A percentile compares a stretch with the other conserved stretches of the same genome.
phyloP scores from a whole-genome alignment of 805 yeast genomes.

The Phaffomyces opuntiae region DNA sequence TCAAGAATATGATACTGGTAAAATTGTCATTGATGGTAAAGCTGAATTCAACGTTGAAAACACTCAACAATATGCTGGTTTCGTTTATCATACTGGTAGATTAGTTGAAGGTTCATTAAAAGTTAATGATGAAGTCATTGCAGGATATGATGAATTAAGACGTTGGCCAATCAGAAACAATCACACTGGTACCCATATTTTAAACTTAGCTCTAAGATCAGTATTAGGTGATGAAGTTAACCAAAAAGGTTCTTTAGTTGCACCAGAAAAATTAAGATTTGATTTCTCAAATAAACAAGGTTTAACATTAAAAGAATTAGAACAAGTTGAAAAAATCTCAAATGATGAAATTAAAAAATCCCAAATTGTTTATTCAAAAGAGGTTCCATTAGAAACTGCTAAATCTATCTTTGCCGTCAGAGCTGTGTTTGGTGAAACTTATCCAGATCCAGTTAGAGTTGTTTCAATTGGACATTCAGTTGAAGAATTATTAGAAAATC shows the following conservation, averaged over 20 bases:
- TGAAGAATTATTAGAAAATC: constrained; percentile 67
- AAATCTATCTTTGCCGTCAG: constrained; percentile 76
- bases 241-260: constrained; percentile 95
- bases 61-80: constrained; percentile 91
- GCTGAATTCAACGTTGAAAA: constrained; percentile 86
- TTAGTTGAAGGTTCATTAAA: constrained; percentile 68
- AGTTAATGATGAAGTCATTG: constrained; percentile 67
- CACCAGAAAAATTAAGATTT: constrained; percentile 91
- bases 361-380: constrained; percentile 71
- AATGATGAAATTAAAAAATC: constrained; percentile 67
- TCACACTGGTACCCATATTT: constrained; percentile 96
- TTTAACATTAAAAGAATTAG: constrained; percentile 61
- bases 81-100: constrained; percentile 89
- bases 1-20: constrained; percentile 95
- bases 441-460: constrained; percentile 98
- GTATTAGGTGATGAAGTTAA: constrained; percentile 84
- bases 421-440: constrained; percentile 98
- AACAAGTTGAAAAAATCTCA: constrained; percentile 66
- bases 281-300: constrained; percentile 94
- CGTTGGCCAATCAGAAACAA: constrained; percentile 96
- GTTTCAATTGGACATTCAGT: constrained; percentile 92
- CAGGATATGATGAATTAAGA: constrained; percentile 85
- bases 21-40: constrained; percentile 77
- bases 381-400: constrained; percentile 70
- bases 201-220: constrained; percentile 81